Evolutionary conservation across 441 rosid species (phyloP), one percentile per base, ranked within the genome.

Genomic region (Croton setiger): DNA sequence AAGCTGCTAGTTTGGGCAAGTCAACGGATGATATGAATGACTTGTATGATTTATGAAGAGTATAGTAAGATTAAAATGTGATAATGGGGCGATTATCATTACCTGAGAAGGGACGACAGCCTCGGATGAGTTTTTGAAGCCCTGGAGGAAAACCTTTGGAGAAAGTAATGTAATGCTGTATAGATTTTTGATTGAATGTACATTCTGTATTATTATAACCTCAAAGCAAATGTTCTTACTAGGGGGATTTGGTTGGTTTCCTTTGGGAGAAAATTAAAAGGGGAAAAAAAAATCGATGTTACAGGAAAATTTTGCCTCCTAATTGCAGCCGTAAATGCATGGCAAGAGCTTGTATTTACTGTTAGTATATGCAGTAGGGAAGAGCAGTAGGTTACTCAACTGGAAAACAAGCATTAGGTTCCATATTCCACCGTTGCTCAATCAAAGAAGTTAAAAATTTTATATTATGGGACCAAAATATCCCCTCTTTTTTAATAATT

Each of bases 141-240:
- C 74, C 54, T 18, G 74, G 74, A 74, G 69, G 69, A 69, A 59
- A n/a, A 31, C 69, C 54, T 48, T 51, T 43, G 52, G 58, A 43
- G 64, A 55, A 59, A 60, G 31, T 4, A 68, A 13, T 80, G 82
- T 75, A 74, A 59, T 77, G 73, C 80, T 84, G 87, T 84, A 83
- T 72, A 83, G 86, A 73, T 59, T 77, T 69, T 64, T 59, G 60
- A 56, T 73, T 74, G 76, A 66, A 62, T 81, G 82, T 79, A 84
- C 67, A 82, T 81, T 72, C 10, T 86, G 91, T 84, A 84, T 74
- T 48, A 61, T 68, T 68, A 70, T 73, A 71, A 73, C 78, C 69
- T 75, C 78, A 74, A 78, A 67, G 57, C 77, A 77, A 81, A 62
- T 60, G 67, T 64, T 63, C 57, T 54, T 60, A 64, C 37, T 36